phyloP scores from a whole-genome alignment of 352 stramenopile species.

The Pythium phragmiticola region DNA sequence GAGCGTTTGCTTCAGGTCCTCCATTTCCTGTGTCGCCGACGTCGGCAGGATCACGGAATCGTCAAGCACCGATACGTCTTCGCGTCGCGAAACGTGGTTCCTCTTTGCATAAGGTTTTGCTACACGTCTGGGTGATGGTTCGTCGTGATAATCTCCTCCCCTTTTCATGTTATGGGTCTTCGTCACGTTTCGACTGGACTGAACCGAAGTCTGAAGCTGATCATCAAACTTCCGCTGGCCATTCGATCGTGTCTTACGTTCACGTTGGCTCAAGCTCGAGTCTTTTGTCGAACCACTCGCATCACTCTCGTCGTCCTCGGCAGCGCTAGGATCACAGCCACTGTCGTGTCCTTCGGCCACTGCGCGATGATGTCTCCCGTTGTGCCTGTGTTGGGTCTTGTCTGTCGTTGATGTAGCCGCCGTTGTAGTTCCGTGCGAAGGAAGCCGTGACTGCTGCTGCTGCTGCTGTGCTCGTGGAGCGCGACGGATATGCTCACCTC shows the following conservation, averaged over 20 bases:
- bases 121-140: not conserved
- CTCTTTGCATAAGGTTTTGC: not conserved
- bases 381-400: not conserved
- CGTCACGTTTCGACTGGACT: not conserved
- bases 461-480: not conserved
- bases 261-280: slow-evolving; percentile 12
- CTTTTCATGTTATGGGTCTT: not conserved
- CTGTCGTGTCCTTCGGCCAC: not conserved
- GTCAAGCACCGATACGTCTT: slow-evolving; percentile 11
- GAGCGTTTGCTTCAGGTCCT: slow-evolving; percentile 69
- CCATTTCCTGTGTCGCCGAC: slow-evolving; percentile 55
- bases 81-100: not conserved
- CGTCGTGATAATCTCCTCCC: no score
- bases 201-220: slow-evolving; percentile 3
- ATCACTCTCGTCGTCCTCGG: slow-evolving; percentile 14
- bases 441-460: not conserved
- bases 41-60: slow-evolving; percentile 32
- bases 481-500: not conserved
- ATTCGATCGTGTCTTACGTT: not conserved
- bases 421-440: not conserved
- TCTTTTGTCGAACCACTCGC: slow-evolving; percentile 16
- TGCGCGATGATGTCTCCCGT: not conserved
- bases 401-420: not conserved
- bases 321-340: not conserved
- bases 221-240: slow-evolving; percentile 23